Evolutionary conservation across 2,329 filamentous ascomycete species (phyloP).

Genomic region (Pseudofabraea citricarpa): DNA sequence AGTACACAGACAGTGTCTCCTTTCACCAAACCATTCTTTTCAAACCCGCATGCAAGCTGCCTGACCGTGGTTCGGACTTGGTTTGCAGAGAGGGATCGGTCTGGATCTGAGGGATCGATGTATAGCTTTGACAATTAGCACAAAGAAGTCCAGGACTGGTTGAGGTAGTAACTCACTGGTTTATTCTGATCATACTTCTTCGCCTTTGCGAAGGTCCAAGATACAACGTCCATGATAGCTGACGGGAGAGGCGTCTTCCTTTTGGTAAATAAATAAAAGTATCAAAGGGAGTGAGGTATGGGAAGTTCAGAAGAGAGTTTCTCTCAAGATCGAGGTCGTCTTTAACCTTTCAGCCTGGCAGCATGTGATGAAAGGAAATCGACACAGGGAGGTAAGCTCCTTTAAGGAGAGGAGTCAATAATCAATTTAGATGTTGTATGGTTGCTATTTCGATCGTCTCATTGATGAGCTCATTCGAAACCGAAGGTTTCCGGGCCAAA

Average conservation of each 20-base stretch:
- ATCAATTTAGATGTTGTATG: no score
- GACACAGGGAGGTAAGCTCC: no score
- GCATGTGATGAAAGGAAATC: no score
- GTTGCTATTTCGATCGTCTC: no score
- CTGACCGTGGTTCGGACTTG: slow-evolving; percentile 4
- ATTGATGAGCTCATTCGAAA: no score
- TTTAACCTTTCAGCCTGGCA: no score
- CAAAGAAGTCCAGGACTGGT: background rate
- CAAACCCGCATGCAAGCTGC: slow-evolving; percentile 11
- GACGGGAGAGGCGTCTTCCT: background rate
- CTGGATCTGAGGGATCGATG: background rate
- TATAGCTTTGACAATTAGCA: slow-evolving; percentile 1
- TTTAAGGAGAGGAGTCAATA: no score
- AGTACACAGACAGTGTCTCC: slow-evolving; percentile 14
- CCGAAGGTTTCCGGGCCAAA: no score
- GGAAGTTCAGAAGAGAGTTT: no score
- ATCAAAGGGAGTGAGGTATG: no score
- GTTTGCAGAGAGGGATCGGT: slow-evolving; percentile 3
- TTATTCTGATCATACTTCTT: slow-evolving; percentile 1
- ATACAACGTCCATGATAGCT: slow-evolving; percentile 3
- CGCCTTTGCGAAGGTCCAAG: slow-evolving; percentile 4
- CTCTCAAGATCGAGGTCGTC: no score
- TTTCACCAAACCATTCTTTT: slow-evolving; percentile 7
- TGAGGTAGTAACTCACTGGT: background rate
- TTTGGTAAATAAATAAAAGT: no score